Conservation (phyloP, 139 green algal genomes). For the Eudorina sp. region DNA sequence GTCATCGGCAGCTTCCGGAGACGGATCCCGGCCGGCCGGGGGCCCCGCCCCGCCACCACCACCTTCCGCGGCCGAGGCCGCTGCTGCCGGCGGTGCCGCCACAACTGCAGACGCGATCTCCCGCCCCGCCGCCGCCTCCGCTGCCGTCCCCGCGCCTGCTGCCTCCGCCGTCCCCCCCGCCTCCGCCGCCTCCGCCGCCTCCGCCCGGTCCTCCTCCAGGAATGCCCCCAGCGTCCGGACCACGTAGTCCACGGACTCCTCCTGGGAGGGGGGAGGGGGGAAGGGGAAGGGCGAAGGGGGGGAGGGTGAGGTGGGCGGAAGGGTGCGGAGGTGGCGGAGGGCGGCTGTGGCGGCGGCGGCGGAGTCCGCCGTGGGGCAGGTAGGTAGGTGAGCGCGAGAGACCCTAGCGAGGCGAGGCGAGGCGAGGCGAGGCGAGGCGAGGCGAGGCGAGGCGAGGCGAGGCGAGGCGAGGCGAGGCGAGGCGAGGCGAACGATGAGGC, state of each 20-base stretch:
- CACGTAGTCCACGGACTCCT: slow-evolving; percentile 67
- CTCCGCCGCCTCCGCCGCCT: neutral
- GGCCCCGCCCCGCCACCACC: neutral
- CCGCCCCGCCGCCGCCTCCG: neutral
- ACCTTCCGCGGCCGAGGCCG: neutral
- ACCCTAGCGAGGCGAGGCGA: too few relatives aligned
- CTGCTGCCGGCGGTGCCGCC: neutral
- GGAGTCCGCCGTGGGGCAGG: too few relatives aligned
- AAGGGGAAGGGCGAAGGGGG: neutral
- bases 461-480: too few relatives aligned
- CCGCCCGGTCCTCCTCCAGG: slow-evolving; percentile 42
- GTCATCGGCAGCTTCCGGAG: neutral
- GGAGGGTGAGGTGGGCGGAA: neutral
- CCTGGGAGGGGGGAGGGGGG: slow-evolving; percentile 14
- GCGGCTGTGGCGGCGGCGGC: too few relatives aligned
- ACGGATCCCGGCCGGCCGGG: too few relatives aligned
- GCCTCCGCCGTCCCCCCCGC: neutral
- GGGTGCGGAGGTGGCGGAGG: neutral
- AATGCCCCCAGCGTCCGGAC: slow-evolving; percentile 64
- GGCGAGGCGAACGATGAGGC: too few relatives aligned
- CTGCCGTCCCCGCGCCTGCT: neutral
- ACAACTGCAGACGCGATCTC: neutral
- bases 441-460: too few relatives aligned
- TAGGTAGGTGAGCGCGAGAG: too few relatives aligned
- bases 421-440: too few relatives aligned